Conservation (phyloP, 2,329 filamentous ascomycete species). For the Fusarium tjaetaba region DNA sequence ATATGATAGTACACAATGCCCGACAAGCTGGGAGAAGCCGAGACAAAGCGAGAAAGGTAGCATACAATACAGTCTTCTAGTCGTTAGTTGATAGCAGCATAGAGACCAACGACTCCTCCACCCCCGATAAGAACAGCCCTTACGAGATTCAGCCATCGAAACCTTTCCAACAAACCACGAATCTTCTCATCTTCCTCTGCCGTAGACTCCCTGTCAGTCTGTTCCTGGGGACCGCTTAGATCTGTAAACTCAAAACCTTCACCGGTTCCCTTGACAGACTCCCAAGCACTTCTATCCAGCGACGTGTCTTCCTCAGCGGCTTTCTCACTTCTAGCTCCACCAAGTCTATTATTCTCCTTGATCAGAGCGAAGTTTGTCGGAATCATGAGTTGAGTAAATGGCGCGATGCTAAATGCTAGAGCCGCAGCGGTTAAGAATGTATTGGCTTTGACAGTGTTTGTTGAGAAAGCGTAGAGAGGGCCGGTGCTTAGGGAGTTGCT, state of each 20-base stretch:
- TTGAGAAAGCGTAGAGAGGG: background rate
- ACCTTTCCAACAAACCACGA: background rate
- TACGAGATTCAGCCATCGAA: background rate
- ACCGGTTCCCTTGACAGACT: background rate
- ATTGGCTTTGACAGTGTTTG: background rate
- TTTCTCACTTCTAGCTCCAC: background rate
- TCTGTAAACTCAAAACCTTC: background rate
- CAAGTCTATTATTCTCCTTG: background rate
- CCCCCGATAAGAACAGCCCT: background rate
- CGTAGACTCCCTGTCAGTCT: background rate
- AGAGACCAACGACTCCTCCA: conserved; percentile 1
- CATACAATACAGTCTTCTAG: no score
- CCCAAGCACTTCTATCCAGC: background rate
- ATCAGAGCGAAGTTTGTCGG: conserved; percentile 8
- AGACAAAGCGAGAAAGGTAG: no score
- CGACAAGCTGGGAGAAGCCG: no score
- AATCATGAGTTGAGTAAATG: conserved; percentile 2
- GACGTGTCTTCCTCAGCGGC: background rate
- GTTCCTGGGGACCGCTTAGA: background rate
- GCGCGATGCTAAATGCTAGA: background rate
- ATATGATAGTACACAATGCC: fast-evolving
- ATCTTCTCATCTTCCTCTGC: background rate
- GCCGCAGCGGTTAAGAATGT: background rate
- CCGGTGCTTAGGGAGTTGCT: fast-evolving
- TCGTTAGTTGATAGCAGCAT: background rate